phyloP scores from a whole-genome alignment of 768 basidiomycete genomes.

The Pisolithus microcarpus region DNA sequence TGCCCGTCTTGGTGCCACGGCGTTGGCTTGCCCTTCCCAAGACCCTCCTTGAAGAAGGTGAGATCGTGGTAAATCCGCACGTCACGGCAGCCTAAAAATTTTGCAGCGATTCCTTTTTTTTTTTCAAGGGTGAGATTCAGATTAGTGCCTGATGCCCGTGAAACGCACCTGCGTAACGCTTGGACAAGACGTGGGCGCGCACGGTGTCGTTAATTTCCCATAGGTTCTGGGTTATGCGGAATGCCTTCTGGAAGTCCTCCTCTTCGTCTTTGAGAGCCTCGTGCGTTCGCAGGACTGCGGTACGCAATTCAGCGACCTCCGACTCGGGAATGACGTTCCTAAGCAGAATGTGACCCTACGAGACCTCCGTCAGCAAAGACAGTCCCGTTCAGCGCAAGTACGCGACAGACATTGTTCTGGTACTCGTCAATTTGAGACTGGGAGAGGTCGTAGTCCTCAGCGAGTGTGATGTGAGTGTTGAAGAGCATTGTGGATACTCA shows the following conservation, averaged over 20 bases:
- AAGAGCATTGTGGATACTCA: neutral
- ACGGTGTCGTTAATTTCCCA: conserved; percentile 6
- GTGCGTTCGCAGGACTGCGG: conserved; percentile 1
- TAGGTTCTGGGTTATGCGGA: conserved; percentile 3
- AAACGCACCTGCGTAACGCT: conserved; percentile 1
- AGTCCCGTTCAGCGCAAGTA: neutral
- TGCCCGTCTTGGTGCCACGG: conserved; percentile 2
- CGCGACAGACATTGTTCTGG: neutral
- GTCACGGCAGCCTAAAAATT: conserved; percentile 5
- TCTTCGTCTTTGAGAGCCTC: conserved; percentile 1
- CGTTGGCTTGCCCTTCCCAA: conserved; percentile 1
- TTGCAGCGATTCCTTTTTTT: conserved; percentile 3
- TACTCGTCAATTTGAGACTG: neutral
- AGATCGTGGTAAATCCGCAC: conserved; percentile 6
- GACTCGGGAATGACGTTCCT: neutral
- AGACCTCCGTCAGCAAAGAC: neutral
- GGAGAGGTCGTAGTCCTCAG: neutral
- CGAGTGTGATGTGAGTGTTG: neutral
- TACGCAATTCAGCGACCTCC: conserved; percentile 2
- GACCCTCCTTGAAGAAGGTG: conserved; percentile 6
- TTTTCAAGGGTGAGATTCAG: neutral
- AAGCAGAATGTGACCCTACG: conserved; percentile 1
- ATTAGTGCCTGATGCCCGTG: neutral
- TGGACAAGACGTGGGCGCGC: conserved; percentile 4
- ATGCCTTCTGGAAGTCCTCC: conserved; percentile 4